Base-by-base conservation (phyloP, 805 yeast genomes). In the Saccharomycopsis malanga region DNA sequence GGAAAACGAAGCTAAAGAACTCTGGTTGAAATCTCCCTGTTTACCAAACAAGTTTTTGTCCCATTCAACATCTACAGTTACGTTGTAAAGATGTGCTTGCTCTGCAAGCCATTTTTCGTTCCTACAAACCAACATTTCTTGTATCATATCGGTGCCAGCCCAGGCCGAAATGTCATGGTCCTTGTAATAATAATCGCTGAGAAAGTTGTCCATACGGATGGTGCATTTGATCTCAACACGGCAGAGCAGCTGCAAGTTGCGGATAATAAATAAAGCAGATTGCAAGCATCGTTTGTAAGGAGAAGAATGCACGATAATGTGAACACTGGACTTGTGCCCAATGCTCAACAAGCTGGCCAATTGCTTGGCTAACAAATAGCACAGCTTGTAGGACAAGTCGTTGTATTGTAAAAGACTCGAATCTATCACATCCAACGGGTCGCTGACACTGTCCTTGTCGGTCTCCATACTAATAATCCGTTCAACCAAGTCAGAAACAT, bases 171-270 rank as follows among this genome's bases (percentile, higher is more conserved):
- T 18, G 18, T 37, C 21, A 27, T 27, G 30, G 27, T 32, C 34
- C 21, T 42, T 37, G 21, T 27, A 38, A 23, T 44, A 39, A n/a
- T 48, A 30, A 9, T 40, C 38, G 34, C 45, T 40, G 14, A 48
- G 20, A 37, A 48, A 48, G 25, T 48, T 39, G 22, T 49, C 49
- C 9, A 41, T 30, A 14, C 32, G 40, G 39, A 49, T 18, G 5
- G 18, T 39, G 24, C 42, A 42, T 20, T 25, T 18, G 24, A 41
- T 15, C 14, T 34, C 14, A 12, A 17, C n/a, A 32, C n/a, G 15
- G 15, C 27, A 18, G 29, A 20, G 3, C 23, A 27, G 21, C 37
- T 41, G 41, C 27, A 49, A 29, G 24, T 22, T 10, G 4, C 35
- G 36, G 27, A 48, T 32, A 21, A 39, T 18, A 34, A 34, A 41